Conservation (phyloP, 176 grass and related monocot species). For the Oryza coarctata region DNA sequence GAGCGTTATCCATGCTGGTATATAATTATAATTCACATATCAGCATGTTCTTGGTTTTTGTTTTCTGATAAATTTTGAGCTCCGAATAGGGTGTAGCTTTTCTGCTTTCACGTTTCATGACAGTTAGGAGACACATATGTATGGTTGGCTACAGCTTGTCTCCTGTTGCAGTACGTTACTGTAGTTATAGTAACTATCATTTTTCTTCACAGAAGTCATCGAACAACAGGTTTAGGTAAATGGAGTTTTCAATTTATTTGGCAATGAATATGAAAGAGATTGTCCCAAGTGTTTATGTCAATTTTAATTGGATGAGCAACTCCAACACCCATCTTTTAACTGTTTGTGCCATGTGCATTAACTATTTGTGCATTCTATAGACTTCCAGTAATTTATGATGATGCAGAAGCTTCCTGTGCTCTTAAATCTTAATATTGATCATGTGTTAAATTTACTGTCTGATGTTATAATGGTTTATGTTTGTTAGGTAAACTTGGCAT, state of each 20-base stretch:
- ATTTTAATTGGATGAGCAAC: conserved; percentile 26
- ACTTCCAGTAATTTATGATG: not conserved
- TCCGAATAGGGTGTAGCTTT: conserved; percentile 10
- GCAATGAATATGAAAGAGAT: conserved; percentile 42
- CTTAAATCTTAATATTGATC: conserved; percentile 10
- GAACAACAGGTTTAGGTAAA: conserved; percentile 21
- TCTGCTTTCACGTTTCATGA: not conserved
- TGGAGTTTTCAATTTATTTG: conserved; percentile 20
- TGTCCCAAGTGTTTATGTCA: not conserved
- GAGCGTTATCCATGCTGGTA: conserved; percentile 97
- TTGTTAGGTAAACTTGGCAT: not conserved
- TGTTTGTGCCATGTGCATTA: conserved; percentile 18
- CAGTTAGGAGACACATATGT: not conserved
- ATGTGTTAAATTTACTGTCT: not conserved
- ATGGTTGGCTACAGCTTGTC: not conserved
- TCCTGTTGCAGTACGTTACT: not conserved
- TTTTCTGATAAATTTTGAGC: not conserved
- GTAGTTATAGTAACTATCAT: not conserved
- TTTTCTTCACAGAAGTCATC: not conserved
- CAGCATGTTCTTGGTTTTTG: not conserved
- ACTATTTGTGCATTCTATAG: not conserved
- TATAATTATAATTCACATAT: conserved; percentile 39
- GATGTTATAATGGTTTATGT: not conserved
- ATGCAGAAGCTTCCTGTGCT: not conserved
- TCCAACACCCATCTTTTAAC: conserved; percentile 26